Base-by-base conservation (phyloP, 176 grass and related monocot genomes). In the Carex parvula region DNA sequence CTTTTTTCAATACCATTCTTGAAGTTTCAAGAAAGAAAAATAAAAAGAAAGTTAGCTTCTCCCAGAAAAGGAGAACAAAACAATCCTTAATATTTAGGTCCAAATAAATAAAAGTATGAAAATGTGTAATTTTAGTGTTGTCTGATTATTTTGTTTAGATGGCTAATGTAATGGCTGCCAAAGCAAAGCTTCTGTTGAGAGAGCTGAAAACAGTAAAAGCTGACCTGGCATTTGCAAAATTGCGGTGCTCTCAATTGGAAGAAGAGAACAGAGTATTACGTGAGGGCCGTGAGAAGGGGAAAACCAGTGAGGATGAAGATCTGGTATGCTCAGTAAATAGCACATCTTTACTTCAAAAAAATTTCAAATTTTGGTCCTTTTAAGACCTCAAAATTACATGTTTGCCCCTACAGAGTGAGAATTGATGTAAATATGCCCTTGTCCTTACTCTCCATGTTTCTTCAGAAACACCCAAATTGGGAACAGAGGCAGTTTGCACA, bases 121-220 rank as follows among this genome's bases (percentile, higher is more conserved):
- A 39, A 80, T 17, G 55, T 84, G 17, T 81, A 58, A 41, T 44
- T 50, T 70, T 81, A 12, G 30, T 62, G 8, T 55, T 57, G 41
- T 46, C 41, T 73, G 17, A 46, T 2, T 1, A 18, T 74, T 81
- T 56, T 39, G 44, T 90, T 68, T 52, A 98, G 95, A 89, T 93
- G 55, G 95, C 95, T 7, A 93, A 85, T 90, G 92, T 91, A 54
- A 95, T 98, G 95, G 92, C 95, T 58, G 88, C 92, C 59, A 98
- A 95, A 84, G 91, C 92, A 83, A 98, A 98, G 85, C 86, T 98
- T 64, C 92, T 94, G 53, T 87, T 94, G 76, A 83, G 88, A 48
- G 91, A 98, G 87, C 80, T 98, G 56, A 93, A 93, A 85, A 98
- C 89, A 35, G 24, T 98, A 44, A 98, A 93, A 86, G 89, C 91